Evolutionary conservation across 2,329 filamentous ascomycete genomes (phyloP).

Genomic region (Aspergillus ustus): DNA sequence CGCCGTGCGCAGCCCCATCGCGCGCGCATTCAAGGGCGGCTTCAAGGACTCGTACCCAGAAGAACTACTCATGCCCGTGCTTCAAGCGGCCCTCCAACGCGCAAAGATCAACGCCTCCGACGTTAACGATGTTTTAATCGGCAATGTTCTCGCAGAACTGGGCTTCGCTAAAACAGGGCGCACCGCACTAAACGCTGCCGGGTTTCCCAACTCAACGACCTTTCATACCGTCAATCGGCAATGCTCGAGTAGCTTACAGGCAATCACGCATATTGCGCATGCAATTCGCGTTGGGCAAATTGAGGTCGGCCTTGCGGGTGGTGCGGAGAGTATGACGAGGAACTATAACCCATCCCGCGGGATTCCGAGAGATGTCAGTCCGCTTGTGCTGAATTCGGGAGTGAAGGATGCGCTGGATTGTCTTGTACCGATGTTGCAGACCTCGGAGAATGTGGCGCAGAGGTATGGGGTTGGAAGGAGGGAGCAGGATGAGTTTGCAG

Average conservation of each 20-base stretch:
- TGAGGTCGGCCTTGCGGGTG: slow-evolving; percentile 82
- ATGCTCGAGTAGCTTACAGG: slow-evolving; percentile 92
- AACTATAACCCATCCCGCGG: slow-evolving; percentile 30
- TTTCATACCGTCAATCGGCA: slow-evolving; percentile 86
- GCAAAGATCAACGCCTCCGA: slow-evolving; percentile 73
- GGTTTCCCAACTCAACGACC: slow-evolving; percentile 83
- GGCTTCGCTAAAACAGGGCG: slow-evolving; percentile 85
- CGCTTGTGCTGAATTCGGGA: slow-evolving; percentile 24
- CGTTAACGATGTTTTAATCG: slow-evolving; percentile 77
- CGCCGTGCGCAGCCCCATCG: slow-evolving; percentile 81
- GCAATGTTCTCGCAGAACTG: slow-evolving; percentile 71
- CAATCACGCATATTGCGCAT: slow-evolving; percentile 87
- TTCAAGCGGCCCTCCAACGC: slow-evolving; percentile 30
- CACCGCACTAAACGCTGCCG: slow-evolving; percentile 82
- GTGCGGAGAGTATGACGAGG: slow-evolving; percentile 80
- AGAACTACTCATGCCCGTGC: slow-evolving; percentile 32
- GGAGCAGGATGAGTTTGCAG: slow-evolving; percentile 79
- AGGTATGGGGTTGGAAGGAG: slow-evolving; percentile 82
- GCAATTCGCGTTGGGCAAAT: slow-evolving; percentile 78
- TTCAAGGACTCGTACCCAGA: slow-evolving; percentile 70
- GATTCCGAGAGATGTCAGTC: slow-evolving; percentile 32
- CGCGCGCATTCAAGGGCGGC: slow-evolving; percentile 84
- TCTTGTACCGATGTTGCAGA: slow-evolving; percentile 92
- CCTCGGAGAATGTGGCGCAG: slow-evolving; percentile 86
- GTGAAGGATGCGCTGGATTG: slow-evolving; percentile 74